These are phyloP conservation scores for Byssochlamys sp. DNA, from an alignment of 2,329 filamentous ascomycete genomes.

Conservation along the genomic window DNA sequence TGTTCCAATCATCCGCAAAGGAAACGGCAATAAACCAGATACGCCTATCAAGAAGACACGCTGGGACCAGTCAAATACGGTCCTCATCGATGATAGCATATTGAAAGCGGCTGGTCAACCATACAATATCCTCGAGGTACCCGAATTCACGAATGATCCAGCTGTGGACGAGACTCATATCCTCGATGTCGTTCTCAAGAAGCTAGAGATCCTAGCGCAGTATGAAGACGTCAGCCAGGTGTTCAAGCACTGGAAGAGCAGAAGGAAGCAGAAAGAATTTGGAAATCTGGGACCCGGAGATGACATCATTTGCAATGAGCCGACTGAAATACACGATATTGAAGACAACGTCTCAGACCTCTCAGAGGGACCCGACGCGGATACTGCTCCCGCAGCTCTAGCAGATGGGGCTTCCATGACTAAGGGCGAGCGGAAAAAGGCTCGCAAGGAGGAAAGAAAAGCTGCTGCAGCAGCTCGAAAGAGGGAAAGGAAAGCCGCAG, in stretches of 20 bases:
- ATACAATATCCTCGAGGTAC: conserved; percentile 68
- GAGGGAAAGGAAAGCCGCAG: neutral
- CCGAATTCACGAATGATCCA: conserved; percentile 55
- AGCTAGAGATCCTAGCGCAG: conserved; percentile 43
- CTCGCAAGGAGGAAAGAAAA: conserved; percentile 14
- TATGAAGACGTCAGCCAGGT: conserved; percentile 41
- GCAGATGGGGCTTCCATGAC: conserved; percentile 4
- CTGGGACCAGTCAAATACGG: conserved; percentile 78
- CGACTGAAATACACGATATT: neutral
- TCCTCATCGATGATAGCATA: conserved; percentile 75
- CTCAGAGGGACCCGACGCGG: neutral
- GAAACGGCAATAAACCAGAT: neutral
- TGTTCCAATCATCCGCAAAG: conserved; percentile 30
- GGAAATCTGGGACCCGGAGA: conserved; percentile 12
- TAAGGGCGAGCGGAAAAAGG: conserved; percentile 13
- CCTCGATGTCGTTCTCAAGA: conserved; percentile 42
- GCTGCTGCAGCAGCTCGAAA: conserved; percentile 1
- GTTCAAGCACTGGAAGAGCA: conserved; percentile 26
- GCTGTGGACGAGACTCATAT: conserved; percentile 34
- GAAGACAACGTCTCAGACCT: neutral
- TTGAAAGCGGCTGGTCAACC: conserved; percentile 78
- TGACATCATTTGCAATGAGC: conserved; percentile 7
- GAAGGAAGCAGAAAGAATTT: conserved; percentile 2
- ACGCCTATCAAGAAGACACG: conserved; percentile 13
- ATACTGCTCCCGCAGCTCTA: neutral